Base-by-base conservation (phyloP, 2,329 filamentous ascomycete species). In the Colletotrichum sp. region DNA sequence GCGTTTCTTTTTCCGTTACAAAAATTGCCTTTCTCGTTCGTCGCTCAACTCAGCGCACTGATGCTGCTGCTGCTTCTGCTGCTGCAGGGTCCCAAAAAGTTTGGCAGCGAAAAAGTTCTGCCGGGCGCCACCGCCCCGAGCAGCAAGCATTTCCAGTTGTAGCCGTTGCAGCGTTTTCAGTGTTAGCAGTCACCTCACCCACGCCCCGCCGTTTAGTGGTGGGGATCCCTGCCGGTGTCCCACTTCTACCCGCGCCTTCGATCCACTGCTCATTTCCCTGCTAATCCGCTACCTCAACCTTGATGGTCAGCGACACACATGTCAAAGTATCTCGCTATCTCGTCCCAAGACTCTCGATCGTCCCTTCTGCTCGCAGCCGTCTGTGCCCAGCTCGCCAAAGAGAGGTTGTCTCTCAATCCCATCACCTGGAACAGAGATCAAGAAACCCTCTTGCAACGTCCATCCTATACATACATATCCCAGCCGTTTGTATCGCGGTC, bases 61-160 rank as follows among this genome's bases (percentile, higher is more conserved):
- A 76, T 70, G 64, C 60, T 9, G 26, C 39, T 24, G 30, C 26
- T 39, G 8, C 15, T 52, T 26, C 32, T 52, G 44, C n/a, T 52
- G n/a, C 44, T 52, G 44, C 44, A 52, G 44, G n/a, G 44, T 21
- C 44, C 30, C 32, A 60, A 78, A 76, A 77, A 77, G 44, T 76
- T 76, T 77, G 57, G 75, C 28, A n/a, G 26, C 15, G 66, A 66
- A 71, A 72, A 57, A 16, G 52, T 78, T 77, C 65, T 78, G 77
- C 75, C 77, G 24, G 3, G 4, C 8, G 16, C 39, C 49, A 78
- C 77, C 77, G 77, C 77, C 65, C 32, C 8, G 24, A 13, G 44
- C 44, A 13, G n/a, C 59, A 21, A n/a, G 30, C 28, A 39, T 1
- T 60, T 39, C 32, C 60, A 52, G 44, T 21, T 52, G 28, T 39